These are phyloP conservation scores for Ascochyta viciae-villosae DNA, from an alignment of 2,329 filamentous ascomycete genomes.

Conservation along the genomic window DNA sequence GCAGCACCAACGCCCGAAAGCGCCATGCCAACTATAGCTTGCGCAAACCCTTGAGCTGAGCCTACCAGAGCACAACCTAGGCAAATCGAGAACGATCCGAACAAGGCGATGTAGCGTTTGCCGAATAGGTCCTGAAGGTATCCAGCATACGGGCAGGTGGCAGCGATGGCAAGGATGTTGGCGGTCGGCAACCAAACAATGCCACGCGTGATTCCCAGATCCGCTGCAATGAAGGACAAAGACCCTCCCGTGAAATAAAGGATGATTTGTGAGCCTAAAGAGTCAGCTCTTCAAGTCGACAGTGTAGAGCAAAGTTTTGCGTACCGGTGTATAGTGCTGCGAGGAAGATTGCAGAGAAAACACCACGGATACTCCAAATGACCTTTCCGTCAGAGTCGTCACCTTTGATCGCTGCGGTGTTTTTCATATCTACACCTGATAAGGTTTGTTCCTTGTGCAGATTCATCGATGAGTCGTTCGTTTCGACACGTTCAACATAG, in stretches of 20 bases:
- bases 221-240: conserved; percentile 39
- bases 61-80: conserved; percentile 40
- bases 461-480: conserved; percentile 31
- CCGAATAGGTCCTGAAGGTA: conserved; percentile 48
- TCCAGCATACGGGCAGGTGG: conserved; percentile 44
- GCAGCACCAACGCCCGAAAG: conserved; percentile 45
- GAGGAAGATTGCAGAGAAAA: conserved; percentile 47
- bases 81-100: conserved; percentile 40
- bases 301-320: neutral
- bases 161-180: conserved; percentile 46
- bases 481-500: conserved; percentile 34
- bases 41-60: conserved; percentile 41
- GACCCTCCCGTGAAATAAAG: conserved; percentile 46
- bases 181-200: conserved; percentile 45
- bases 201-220: conserved; percentile 31
- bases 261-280: conserved; percentile 43
- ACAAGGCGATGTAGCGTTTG: conserved; percentile 45
- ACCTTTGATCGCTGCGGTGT: conserved; percentile 46
- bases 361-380: conserved; percentile 43
- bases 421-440: conserved; percentile 45
- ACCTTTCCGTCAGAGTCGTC: conserved; percentile 52
- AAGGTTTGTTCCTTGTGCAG: conserved; percentile 35
- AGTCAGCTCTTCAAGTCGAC: neutral
- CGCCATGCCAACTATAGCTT: conserved; percentile 45
- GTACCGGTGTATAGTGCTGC: conserved; percentile 47